These are phyloP conservation scores for Nicotiana paniculata DNA, from an alignment of 257 asterid genomes.

Conservation along the genomic window DNA sequence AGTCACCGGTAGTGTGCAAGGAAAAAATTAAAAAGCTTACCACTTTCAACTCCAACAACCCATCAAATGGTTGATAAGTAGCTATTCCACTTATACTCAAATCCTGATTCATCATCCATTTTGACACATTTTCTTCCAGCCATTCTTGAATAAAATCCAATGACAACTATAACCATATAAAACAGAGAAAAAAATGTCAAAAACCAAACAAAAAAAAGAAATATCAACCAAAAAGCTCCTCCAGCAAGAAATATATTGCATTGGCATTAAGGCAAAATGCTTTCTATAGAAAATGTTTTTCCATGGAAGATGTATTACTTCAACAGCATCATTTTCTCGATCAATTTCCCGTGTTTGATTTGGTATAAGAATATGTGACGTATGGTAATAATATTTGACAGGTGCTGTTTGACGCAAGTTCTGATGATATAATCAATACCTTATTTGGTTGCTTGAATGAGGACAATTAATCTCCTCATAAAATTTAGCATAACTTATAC, in stretches of 20 bases:
- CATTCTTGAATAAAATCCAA: constrained; percentile 53
- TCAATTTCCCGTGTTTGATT: too few species aligned
- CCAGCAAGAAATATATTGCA: not conserved
- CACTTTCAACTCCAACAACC: constrained; percentile 53
- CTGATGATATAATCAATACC: not conserved
- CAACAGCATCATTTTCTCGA: too few species aligned
- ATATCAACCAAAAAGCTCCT: not conserved
- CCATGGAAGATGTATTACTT: too few species aligned
- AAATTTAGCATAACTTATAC: too few species aligned
- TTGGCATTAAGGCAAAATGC: not conserved
- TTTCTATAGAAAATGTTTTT: not conserved
- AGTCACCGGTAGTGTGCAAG: not conserved
- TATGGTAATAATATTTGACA: too few species aligned
- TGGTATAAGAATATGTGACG: too few species aligned
- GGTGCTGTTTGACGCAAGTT: too few species aligned
- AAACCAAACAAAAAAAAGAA: not conserved
- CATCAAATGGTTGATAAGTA: constrained; percentile 57
- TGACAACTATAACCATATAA: constrained; percentile 29
- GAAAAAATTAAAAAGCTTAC: constrained; percentile 17
- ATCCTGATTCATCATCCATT: constrained; percentile 27
- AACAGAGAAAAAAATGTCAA: not conserved
- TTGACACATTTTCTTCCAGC: constrained; percentile 36
- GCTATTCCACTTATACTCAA: constrained; percentile 33
- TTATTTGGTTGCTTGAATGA: not conserved
- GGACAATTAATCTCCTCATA: too few species aligned